Conservation (phyloP, 805 yeast genomes). For the Candida golubevii region DNA sequence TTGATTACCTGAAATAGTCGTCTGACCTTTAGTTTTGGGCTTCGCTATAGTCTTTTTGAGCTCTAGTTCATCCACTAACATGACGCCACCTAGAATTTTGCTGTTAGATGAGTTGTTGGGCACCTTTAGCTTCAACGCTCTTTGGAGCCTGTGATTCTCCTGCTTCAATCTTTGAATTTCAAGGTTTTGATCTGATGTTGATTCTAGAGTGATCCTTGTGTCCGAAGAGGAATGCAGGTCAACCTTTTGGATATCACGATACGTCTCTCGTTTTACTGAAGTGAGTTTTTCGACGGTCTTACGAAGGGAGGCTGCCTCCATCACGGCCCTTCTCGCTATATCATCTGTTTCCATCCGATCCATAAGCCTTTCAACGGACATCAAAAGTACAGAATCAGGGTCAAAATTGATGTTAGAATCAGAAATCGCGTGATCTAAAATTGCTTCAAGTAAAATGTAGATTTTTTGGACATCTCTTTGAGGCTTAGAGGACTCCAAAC, state of each 20-base stretch:
- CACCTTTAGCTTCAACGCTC: not conserved
- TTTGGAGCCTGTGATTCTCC: conserved; percentile 2
- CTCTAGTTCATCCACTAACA: conserved; percentile 5
- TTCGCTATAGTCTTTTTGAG: not conserved
- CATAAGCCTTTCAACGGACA: conserved; percentile 32
- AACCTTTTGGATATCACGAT: too few species aligned
- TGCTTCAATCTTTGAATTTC: conserved; percentile 2
- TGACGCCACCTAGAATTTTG: not conserved
- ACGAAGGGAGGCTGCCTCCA: conserved; percentile 26
- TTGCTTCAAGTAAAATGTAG: conserved; percentile 27
- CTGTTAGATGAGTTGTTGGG: not conserved
- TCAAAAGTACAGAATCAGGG: conserved; percentile 23
- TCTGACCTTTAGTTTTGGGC: too few species aligned
- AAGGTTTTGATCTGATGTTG: not conserved
- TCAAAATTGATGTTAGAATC: conserved; percentile 23
- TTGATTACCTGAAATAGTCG: too few species aligned
- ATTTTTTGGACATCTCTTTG: conserved; percentile 24
- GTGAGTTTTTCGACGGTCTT: conserved; percentile 20
- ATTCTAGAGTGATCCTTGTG: too few species aligned
- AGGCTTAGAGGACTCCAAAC: conserved; percentile 25
- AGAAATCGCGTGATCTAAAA: conserved; percentile 28
- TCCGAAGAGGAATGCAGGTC: too few species aligned
- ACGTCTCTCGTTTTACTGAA: too few species aligned
- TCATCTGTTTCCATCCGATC: conserved; percentile 33
- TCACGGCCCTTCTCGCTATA: conserved; percentile 31